A percentile compares a stretch with the other conserved stretches of the same genome.
Conservation (phyloP, 2,329 filamentous ascomycete species). For the Cladophialophora chaetospira region DNA sequence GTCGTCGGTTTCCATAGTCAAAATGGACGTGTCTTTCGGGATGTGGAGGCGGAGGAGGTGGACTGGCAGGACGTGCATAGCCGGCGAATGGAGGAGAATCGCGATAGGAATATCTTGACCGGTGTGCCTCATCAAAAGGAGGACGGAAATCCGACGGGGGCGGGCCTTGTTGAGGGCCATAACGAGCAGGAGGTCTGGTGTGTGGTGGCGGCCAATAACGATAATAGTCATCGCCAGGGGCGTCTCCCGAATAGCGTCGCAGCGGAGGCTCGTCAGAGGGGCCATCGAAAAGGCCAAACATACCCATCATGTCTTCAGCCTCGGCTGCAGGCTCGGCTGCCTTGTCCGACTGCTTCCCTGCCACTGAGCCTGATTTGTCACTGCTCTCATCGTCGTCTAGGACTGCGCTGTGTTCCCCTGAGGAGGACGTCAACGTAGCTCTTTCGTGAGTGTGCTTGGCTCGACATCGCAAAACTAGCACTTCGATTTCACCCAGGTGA, state of each 20-base stretch:
- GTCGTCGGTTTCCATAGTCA: slow-evolving; percentile 20
- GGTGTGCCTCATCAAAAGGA: neutral
- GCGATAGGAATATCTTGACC: slow-evolving; percentile 2
- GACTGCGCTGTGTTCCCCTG: slow-evolving; percentile 29
- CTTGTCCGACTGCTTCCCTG: neutral
- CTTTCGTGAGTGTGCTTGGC: slow-evolving; percentile 12
- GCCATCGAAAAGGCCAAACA: slow-evolving; percentile 27
- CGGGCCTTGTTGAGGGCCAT: slow-evolving; percentile 15
- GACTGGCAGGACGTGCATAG: slow-evolving; percentile 1
- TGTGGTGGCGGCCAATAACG: slow-evolving; percentile 7
- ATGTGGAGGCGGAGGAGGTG: neutral
- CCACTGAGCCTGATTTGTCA: slow-evolving; percentile 20
- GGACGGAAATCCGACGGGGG: neutral
- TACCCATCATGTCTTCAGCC: neutral
- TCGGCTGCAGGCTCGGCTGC: neutral
- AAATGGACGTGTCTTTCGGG: slow-evolving; percentile 26
- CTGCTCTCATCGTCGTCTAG: slow-evolving; percentile 19
- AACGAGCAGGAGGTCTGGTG: slow-evolving; percentile 4
- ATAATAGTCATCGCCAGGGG: slow-evolving; percentile 11
- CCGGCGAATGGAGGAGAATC: neutral
- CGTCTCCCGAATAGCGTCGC: slow-evolving; percentile 5
- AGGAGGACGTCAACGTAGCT: slow-evolving; percentile 20
- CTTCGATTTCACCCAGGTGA: slow-evolving; percentile 37
- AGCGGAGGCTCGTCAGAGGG: slow-evolving; percentile 17
- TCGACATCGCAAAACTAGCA: slow-evolving; percentile 37